phyloP scores from a whole-genome alignment of 306 rosid species.

The Rosa chinensis region DNA sequence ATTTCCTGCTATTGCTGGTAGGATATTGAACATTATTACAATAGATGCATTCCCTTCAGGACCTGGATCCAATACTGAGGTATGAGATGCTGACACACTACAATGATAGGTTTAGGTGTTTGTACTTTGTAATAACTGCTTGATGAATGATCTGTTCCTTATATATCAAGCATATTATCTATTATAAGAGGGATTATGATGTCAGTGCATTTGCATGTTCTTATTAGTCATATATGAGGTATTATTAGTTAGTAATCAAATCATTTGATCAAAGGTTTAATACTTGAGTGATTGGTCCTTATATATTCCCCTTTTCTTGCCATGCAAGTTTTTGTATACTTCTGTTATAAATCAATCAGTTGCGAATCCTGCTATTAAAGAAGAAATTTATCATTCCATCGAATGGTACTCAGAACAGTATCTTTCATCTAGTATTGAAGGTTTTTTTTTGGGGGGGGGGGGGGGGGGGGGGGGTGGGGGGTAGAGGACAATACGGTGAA shows the following conservation, averaged over 20 bases:
- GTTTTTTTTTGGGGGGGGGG: neutral
- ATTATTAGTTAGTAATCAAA: neutral
- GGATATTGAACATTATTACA: constrained; percentile 72
- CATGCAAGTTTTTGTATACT: neutral
- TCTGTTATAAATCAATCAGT: neutral
- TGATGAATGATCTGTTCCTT: constrained; percentile 8
- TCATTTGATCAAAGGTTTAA: neutral
- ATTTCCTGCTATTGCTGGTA: constrained; percentile 73
- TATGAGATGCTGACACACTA: constrained; percentile 27
- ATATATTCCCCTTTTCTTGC: neutral
- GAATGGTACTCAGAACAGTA: neutral
- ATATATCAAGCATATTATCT: neutral
- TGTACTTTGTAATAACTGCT: constrained; percentile 15
- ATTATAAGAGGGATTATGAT: neutral
- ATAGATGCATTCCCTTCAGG: constrained; percentile 75
- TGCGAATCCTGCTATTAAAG: neutral
- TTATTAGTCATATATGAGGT: neutral
- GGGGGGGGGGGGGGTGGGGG: too few species aligned
- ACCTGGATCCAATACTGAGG: constrained; percentile 89
- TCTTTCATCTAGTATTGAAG: neutral
- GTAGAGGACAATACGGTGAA: neutral
- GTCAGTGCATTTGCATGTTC: neutral
- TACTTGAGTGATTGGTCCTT: neutral
- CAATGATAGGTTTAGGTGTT: neutral
- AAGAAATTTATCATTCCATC: neutral